Conservation (phyloP, 768 basidiomycete genomes). For the Brasilioporus rufonigricans region DNA sequence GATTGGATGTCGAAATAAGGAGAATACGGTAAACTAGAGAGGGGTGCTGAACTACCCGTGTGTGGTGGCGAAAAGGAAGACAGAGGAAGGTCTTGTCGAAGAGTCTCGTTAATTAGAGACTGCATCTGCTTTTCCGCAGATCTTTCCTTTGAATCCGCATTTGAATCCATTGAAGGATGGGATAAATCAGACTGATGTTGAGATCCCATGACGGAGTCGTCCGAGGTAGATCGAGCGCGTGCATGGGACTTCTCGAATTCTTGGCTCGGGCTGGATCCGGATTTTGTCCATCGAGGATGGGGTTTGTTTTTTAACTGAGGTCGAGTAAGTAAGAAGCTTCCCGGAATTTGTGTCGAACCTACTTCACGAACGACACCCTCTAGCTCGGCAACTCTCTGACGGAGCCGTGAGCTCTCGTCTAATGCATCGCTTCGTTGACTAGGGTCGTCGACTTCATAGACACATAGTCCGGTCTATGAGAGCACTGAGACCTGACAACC, state of each 20-base stretch:
- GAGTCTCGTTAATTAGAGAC: conserved; percentile 2
- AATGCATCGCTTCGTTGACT: conserved; percentile 49
- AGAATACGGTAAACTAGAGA: conserved; percentile 12
- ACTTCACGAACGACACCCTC: conserved; percentile 85
- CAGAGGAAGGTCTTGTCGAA: conserved; percentile 27
- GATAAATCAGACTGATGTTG: conserved; percentile 2
- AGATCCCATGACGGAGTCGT: conserved; percentile 6
- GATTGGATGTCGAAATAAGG: conserved; percentile 18
- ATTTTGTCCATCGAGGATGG: conserved; percentile 57
- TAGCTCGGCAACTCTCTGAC: conserved; percentile 76
- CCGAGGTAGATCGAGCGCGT: conserved; percentile 18
- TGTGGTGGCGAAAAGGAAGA: conserved; percentile 31
- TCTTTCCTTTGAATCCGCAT: conserved; percentile 5
- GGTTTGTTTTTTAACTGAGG: conserved; percentile 69
- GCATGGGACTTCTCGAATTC: conserved; percentile 29
- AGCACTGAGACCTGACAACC: conserved; percentile 9
- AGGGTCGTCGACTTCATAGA: conserved; percentile 82
- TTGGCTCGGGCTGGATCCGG: conserved; percentile 22
- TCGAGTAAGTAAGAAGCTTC: neutral
- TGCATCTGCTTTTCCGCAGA: neutral
- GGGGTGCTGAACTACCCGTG: conserved; percentile 27
- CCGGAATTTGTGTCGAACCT: conserved; percentile 7
- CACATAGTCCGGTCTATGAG: conserved; percentile 70
- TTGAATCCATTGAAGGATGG: neutral
- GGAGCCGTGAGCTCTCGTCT: conserved; percentile 64